These are phyloP conservation scores for Camelina neglecta DNA, from an alignment of 345 rosid species.

Conservation along the genomic window DNA sequence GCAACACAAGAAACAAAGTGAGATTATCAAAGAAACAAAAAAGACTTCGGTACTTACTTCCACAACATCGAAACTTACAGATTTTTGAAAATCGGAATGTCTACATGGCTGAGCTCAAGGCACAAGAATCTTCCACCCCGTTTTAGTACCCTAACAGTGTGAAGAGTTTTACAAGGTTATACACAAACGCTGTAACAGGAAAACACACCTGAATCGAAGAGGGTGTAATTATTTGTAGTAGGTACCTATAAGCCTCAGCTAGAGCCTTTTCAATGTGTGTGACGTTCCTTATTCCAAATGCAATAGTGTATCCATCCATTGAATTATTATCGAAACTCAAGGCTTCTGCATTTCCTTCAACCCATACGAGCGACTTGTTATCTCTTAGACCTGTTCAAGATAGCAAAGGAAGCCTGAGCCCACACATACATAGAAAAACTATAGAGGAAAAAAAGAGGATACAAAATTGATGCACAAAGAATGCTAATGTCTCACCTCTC, in stretches of 20 bases:
- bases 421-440: not conserved
- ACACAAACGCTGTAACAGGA: not conserved
- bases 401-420: constrained; percentile 18
- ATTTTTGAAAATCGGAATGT: constrained; percentile 81
- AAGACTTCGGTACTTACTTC: not conserved
- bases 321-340: constrained; percentile 71
- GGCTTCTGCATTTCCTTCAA: constrained; percentile 93
- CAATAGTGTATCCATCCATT: constrained; percentile 96
- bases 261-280: constrained; percentile 95
- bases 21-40: constrained; percentile 15
- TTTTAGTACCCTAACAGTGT: constrained; percentile 69
- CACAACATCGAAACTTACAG: constrained; percentile 58
- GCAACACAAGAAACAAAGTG: constrained; percentile 41
- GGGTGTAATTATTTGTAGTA: not conserved
- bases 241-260: constrained; percentile 80
- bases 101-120: constrained; percentile 94
- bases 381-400: constrained; percentile 46
- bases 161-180: constrained; percentile 10
- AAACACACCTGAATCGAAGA: not conserved
- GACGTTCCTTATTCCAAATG: constrained; percentile 98
- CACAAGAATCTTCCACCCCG: constrained; percentile 96
- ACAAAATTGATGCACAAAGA: constrained; percentile 16
- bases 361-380: constrained; percentile 78
- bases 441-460: not conserved
- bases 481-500: constrained; percentile 58